Percentiles rank a stretch among this genome's conserved stretches.
Conservation (phyloP, 2,329 filamentous ascomycete species). For the Colletotrichum plurivorum region DNA sequence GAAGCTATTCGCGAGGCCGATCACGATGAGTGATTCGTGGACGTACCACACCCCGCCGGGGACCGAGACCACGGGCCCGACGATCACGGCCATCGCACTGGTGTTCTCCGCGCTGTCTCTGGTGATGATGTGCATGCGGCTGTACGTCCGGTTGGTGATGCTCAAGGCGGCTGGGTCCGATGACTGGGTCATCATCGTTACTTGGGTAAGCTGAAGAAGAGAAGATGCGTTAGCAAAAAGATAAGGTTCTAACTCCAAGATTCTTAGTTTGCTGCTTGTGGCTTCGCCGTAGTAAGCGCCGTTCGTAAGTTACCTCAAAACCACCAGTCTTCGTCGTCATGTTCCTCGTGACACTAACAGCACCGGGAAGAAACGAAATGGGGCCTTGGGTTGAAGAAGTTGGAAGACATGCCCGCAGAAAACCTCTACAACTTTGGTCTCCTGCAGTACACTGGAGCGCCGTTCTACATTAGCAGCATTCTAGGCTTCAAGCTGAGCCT, state of each 20-base stretch:
- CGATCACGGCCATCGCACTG: slow-evolving; percentile 48
- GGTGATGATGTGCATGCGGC: slow-evolving; percentile 48
- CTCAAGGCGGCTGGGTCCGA: slow-evolving; percentile 52
- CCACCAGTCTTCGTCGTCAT: too few species aligned
- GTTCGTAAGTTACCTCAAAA: slow-evolving; percentile 49
- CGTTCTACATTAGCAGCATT: slow-evolving; percentile 59
- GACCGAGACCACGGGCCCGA: slow-evolving; percentile 49
- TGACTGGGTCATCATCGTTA: slow-evolving; percentile 42
- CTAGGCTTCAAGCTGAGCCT: slow-evolving; percentile 63
- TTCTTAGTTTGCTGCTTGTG: slow-evolving; percentile 48
- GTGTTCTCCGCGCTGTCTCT: slow-evolving; percentile 50
- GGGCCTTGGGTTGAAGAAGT: slow-evolving; percentile 54
- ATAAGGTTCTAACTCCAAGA: not conserved
- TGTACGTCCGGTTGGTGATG: slow-evolving; percentile 53
- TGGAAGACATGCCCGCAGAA: slow-evolving; percentile 53
- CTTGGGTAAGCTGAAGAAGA: slow-evolving; percentile 44
- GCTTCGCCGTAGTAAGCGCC: slow-evolving; percentile 52
- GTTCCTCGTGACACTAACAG: not conserved
- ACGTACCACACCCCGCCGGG: slow-evolving; percentile 52
- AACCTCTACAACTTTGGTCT: slow-evolving; percentile 57
- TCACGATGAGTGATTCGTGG: slow-evolving; percentile 45
- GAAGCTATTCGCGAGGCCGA: slow-evolving; percentile 1
- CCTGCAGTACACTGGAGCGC: slow-evolving; percentile 57
- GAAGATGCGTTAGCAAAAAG: not conserved
- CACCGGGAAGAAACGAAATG: slow-evolving; percentile 57